phyloP scores from a whole-genome alignment of 306 rosid genomes.

The Nissolia schottii region DNA sequence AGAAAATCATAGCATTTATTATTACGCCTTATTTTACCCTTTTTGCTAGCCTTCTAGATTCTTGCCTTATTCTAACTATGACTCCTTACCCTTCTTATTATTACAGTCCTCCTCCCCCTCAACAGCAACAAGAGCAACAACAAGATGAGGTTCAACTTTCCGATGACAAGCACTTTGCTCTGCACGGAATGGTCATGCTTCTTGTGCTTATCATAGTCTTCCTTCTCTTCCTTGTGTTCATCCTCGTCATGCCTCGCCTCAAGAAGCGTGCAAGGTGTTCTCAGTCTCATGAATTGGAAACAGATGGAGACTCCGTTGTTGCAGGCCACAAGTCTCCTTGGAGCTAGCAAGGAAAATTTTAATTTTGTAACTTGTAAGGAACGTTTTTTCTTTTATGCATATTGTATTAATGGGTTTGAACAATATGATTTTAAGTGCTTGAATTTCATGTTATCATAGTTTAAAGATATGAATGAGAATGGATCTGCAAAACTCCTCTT shows the following conservation, averaged over 20 bases:
- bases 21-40: background rate
- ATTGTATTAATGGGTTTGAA: background rate
- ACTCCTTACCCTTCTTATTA: constrained; percentile 12
- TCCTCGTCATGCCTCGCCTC: constrained; percentile 30
- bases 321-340: background rate
- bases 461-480: background rate
- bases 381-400: background rate
- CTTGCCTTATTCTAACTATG: background rate
- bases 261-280: background rate
- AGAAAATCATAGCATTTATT: background rate
- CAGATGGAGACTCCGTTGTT: background rate
- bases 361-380: background rate
- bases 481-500: background rate
- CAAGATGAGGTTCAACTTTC: constrained; percentile 32
- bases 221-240: constrained; percentile 30
- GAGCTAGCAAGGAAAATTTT: background rate
- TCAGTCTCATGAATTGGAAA: constrained; percentile 12
- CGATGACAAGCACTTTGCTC: constrained; percentile 39
- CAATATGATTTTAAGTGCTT: background rate
- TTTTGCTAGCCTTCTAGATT: background rate
- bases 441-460: background rate
- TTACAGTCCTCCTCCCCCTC: constrained; percentile 12
- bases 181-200: constrained; percentile 49
- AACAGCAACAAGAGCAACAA: background rate
- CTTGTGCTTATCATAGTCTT: constrained; percentile 31